Evolutionary conservation across 2,329 filamentous ascomycete species (phyloP), one percentile per base, ranked within the genome.

Genomic region (Beauveria varroae): DNA sequence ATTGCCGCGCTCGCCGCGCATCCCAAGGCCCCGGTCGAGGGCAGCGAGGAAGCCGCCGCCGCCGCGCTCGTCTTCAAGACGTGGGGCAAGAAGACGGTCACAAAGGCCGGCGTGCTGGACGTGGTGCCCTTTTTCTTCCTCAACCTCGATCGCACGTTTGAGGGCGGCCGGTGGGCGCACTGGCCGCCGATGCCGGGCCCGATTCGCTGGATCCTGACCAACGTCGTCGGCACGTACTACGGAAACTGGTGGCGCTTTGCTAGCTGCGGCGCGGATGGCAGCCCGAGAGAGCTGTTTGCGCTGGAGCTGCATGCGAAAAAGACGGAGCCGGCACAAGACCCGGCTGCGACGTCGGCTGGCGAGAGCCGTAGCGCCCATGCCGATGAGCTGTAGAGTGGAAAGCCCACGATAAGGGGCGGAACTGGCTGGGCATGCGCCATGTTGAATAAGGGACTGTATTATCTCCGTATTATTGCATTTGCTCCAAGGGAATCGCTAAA

Each of bases 121-220:
- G 84, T 85, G 0, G 79, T 88, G 18, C 84, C 85, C 1, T 87
- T 88, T 67, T 86, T 88, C 74, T 68, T 88, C 61, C 71, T 86
- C 65, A 88, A 88, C 68, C 72, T 86, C 24, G 86, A 88, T 69
- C 72, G 76, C 47, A 84, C 79, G 3, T 78, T 75, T 16, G 86
- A 88, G 71, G 80, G 80, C 6, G 84, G 83, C 26, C 69, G 78
- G 67, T 87, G 85, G 84, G 76, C 76, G 14, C 78, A 79, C 66
- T 88, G 85, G 85, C 86, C 86, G 50, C 84, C 85, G 0, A 87
- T 88, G 75, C 85, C 85, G 1, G 77, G 75, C 5, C 79, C 82
- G 3, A 77, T 87, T 63, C 78, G 79, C 60, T 88, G 84, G 84
- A 80, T 79, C 0, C 67, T 88, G 63, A 76, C 82, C 41, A 86